These are phyloP conservation scores for Priceomyces fermenticarens DNA, from an alignment of 805 yeast genomes.

Conservation along the genomic window DNA sequence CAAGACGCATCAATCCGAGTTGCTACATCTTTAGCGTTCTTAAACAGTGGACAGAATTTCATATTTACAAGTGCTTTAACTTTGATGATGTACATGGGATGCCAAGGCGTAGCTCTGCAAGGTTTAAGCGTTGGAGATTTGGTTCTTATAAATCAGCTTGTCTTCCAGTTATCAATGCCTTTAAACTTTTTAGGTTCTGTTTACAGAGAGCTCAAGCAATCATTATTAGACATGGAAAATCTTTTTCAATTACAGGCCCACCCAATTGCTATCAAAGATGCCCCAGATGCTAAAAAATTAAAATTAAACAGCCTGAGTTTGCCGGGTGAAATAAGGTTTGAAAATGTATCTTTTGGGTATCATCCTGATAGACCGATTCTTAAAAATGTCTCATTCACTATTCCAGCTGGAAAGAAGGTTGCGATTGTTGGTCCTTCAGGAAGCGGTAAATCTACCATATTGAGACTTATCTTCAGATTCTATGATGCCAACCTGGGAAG, in stretches of 20 bases:
- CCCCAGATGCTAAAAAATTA: constrained; percentile 61
- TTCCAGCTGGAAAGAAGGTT: constrained; percentile 87
- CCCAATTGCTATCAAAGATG: constrained; percentile 61
- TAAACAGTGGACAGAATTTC: constrained; percentile 76
- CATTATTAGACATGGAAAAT: constrained; percentile 93
- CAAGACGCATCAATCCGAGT: constrained; percentile 74
- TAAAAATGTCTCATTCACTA: constrained; percentile 72
- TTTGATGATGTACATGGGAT: constrained; percentile 97
- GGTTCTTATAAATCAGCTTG: constrained; percentile 91
- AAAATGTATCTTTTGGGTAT: constrained; percentile 90
- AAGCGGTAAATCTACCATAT: constrained; percentile 88
- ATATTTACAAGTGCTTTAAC: constrained; percentile 88
- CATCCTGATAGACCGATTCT: constrained; percentile 86
- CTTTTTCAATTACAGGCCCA: constrained; percentile 80
- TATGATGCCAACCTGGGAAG: constrained; percentile 80
- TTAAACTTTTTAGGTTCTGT: constrained; percentile 93
- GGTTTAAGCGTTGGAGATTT: constrained; percentile 88
- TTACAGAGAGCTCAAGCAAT: constrained; percentile 90
- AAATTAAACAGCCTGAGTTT: constrained; percentile 31
- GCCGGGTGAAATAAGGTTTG: constrained; percentile 81
- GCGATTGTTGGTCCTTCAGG: constrained; percentile 98
- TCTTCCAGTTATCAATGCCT: constrained; percentile 93
- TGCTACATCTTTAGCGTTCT: constrained; percentile 77
- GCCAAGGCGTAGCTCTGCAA: constrained; percentile 86
- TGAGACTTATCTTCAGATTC: constrained; percentile 81